Evolutionary conservation across 2,329 filamentous ascomycete genomes (phyloP).

Genomic region (Neofusicoccum ribis): DNA sequence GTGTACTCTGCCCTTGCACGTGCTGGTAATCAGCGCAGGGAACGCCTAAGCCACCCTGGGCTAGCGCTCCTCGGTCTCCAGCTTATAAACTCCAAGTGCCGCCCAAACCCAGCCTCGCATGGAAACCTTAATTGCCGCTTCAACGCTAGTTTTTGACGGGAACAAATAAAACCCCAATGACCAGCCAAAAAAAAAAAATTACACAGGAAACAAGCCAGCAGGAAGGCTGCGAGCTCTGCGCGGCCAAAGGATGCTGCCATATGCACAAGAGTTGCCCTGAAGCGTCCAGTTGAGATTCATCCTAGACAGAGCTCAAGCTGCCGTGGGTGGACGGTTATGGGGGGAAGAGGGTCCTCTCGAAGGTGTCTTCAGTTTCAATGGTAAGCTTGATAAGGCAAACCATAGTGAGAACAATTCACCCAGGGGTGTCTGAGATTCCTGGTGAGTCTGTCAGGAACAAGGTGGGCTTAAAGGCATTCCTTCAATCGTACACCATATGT

Average conservation of each 20-base stretch:
- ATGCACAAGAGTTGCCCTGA: background rate
- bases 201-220: background rate
- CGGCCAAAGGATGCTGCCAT: background rate
- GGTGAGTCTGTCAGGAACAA: no score
- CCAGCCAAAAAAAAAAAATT: background rate
- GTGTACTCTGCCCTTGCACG: background rate
- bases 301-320: no score
- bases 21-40: background rate
- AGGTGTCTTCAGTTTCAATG: background rate
- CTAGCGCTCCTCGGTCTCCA: background rate
- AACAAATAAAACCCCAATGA: no score
- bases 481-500: no score
- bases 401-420: no score
- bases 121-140: no score
- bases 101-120: background rate
- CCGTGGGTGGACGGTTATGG: no score
- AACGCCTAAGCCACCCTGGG: background rate
- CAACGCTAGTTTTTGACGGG: no score
- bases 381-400: no score
- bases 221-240: background rate
- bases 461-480: no score
- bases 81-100: background rate
- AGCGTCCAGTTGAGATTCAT: background rate
- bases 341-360: background rate
- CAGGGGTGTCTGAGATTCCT: no score